phyloP scores from a whole-genome alignment of 208 protist genomes.

The Lotmaria passim region DNA sequence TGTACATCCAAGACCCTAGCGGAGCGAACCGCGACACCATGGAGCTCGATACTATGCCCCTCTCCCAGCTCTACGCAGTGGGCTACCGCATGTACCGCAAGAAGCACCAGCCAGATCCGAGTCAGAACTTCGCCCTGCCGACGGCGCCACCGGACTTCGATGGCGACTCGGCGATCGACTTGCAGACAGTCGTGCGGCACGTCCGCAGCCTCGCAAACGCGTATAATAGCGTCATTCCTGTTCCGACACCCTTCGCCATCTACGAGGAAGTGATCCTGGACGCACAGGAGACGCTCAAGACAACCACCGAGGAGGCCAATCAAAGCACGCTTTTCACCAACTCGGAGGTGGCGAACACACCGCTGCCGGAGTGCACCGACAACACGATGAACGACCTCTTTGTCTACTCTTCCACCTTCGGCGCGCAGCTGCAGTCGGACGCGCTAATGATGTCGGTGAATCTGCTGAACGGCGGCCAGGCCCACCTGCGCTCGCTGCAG shows the following conservation, averaged over 20 bases:
- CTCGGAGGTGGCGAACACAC: slow-evolving; percentile 14
- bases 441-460: slow-evolving; percentile 39
- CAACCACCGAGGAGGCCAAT: slow-evolving; percentile 28
- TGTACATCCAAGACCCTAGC: slow-evolving; percentile 72
- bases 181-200: slow-evolving; percentile 66
- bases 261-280: slow-evolving; percentile 68
- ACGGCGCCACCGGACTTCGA: slow-evolving; percentile 82
- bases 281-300: slow-evolving; percentile 26
- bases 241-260: slow-evolving; percentile 73
- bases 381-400: slow-evolving; percentile 33
- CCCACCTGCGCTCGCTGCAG: slow-evolving; percentile 32
- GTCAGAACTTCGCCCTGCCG: slow-evolving; percentile 40
- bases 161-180: slow-evolving; percentile 60
- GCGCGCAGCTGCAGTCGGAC: slow-evolving; percentile 36
- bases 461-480: slow-evolving; percentile 29
- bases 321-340: slow-evolving; percentile 24
- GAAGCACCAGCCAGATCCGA: slow-evolving; percentile 32
- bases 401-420: slow-evolving; percentile 35
- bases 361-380: slow-evolving; percentile 9
- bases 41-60: slow-evolving; percentile 50
- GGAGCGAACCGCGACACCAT: slow-evolving; percentile 35
- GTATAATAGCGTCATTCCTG: slow-evolving; percentile 43
- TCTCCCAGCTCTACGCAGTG: slow-evolving; percentile 69
- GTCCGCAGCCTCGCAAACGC: slow-evolving; percentile 70
- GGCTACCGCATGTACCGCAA: slow-evolving; percentile 68